Evolutionary conservation across 2,329 filamentous ascomycete genomes (phyloP), one percentile per base, ranked within the genome.

Genomic region (Plectosphaerella cucumerina): DNA sequence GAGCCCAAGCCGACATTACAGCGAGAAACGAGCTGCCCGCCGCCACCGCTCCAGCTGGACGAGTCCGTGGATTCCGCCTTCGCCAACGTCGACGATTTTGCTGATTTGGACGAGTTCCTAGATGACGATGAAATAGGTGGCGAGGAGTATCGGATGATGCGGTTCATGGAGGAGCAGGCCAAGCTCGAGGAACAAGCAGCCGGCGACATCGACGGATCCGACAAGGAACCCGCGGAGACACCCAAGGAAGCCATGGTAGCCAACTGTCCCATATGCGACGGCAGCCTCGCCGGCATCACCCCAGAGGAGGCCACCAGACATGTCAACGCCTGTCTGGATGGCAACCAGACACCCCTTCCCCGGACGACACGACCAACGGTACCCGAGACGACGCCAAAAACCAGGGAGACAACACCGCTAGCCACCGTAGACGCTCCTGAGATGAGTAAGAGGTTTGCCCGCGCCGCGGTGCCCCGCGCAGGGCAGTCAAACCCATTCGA

Each of bases 241-340:
- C 58, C 50, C 2, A 60, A 64, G 23, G 62, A 64, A 18, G 59
- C 59, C 17, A 69, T 69, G 58, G 60, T 66, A 10, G 66, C 67
- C 49, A 70, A 66, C 41, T 97, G 92, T 65, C 93, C 93, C 1
- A 85, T 97, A 23, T 97, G 94, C 66, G 81, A 80, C 59, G 74
- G 75, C 2, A 82, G 70, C 56, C 73, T 97, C 33, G 70, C 66
- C 15, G 85, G 83, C 0, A 65, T 85, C 12, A 81, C 73, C 50
- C 64, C 70, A 53, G 82, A 91, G 63, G 82, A 93, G 59, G 87
- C 85, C 10, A 88, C 87, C 6, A 71, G 86, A 2, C 94, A 99
- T 66, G 94, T 99, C 57, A 99, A 99, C 65, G 84, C 86, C 10
- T 99, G 94, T 68, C 76, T 99, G 2, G 94, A 99, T 64, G 90